phyloP scores from a whole-genome alignment of 345 rosid species.

The Dipteronia sinensis region DNA sequence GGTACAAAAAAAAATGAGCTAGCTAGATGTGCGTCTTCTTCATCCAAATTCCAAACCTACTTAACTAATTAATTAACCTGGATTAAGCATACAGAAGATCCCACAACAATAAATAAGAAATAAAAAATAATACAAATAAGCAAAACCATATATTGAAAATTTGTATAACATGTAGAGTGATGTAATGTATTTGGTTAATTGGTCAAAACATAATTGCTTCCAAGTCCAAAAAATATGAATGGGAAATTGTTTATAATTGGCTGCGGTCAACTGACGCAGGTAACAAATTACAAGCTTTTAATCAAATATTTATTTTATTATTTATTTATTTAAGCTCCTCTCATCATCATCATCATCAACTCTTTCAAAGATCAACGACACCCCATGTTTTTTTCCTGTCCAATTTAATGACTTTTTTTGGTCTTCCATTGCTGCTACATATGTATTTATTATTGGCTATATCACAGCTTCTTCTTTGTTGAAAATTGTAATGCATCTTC shows the following conservation, averaged over 20 bases:
- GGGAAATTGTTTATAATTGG: not conserved
- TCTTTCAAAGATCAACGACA: constrained; percentile 20
- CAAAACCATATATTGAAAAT: not conserved
- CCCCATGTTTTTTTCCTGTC: constrained; percentile 2
- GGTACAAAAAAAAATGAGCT: not conserved
- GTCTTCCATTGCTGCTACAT: constrained; percentile 27
- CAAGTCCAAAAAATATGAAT: constrained; percentile 15
- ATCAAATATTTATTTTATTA: not conserved
- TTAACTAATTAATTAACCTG: not conserved
- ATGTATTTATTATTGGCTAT: not conserved
- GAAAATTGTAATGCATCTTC: not conserved
- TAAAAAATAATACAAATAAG: too few species aligned
- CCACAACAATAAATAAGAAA: not conserved
- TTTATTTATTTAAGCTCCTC: not conserved
- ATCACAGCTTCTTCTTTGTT: not conserved
- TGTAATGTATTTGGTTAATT: not conserved
- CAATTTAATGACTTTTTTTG: constrained; percentile 10
- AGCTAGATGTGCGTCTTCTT: not conserved
- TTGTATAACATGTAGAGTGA: not conserved
- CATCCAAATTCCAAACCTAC: not conserved
- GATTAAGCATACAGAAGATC: not conserved
- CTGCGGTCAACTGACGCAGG: constrained; percentile 26
- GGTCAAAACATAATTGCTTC: constrained; percentile 8
- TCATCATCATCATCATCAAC: not conserved
- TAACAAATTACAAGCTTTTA: not conserved